Percentiles rank a stretch among this genome's conserved stretches.
Conservation (phyloP, 371 early-diverging fungal genomes). For the Apophysomyces trapeziformis region DNA sequence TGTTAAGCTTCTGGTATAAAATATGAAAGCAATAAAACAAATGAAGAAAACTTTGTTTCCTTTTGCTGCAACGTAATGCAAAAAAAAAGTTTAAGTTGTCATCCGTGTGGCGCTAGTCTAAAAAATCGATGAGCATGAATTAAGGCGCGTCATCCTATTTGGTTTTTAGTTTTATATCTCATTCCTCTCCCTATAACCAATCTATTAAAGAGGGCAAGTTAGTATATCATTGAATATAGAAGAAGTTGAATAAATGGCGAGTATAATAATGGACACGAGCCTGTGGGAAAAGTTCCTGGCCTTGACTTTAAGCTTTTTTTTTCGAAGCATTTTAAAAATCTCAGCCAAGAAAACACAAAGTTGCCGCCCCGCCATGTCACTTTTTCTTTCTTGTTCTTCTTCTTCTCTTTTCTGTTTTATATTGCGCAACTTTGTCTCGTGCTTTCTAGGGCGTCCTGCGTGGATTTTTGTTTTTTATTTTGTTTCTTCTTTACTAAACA, state of each 20-base stretch:
- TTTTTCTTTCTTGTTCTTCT: constrained; percentile 7
- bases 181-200: background rate
- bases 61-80: constrained; percentile 10
- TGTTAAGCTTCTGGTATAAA: background rate
- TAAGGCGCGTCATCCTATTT: background rate
- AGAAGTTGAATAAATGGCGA: too few species aligned
- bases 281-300: constrained; percentile 4
- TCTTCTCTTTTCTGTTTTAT: background rate
- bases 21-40: background rate
- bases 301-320: background rate
- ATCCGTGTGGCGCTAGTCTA: background rate
- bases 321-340: constrained; percentile 2
- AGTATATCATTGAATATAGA: too few species aligned
- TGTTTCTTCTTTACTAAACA: background rate
- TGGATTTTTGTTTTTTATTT: background rate
- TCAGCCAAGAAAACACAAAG: constrained; percentile 4
- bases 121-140: constrained; percentile 2
- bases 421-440: background rate
- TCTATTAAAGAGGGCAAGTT: background rate
- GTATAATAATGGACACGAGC: background rate
- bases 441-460: too few species aligned
- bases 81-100: constrained; percentile 5
- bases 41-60: constrained; percentile 13
- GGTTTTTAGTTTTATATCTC: background rate
- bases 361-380: constrained; percentile 9